Evolutionary conservation across 306 rosid species (phyloP).

Genomic region (Pyrus betulifolia): DNA sequence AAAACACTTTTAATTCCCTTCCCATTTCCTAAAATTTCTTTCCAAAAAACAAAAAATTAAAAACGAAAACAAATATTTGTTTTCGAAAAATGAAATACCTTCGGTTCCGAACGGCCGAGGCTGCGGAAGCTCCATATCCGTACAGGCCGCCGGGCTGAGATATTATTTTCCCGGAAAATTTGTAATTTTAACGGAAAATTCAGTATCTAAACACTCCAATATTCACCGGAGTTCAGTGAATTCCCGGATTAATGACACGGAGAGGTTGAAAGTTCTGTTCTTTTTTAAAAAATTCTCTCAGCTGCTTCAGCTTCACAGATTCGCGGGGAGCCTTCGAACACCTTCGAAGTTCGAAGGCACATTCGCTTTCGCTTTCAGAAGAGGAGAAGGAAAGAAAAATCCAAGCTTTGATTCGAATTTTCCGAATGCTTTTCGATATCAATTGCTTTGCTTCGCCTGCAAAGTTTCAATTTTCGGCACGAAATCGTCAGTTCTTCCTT

Average conservation of each 20-base stretch:
- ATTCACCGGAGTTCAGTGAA: background rate
- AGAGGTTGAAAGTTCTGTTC: background rate
- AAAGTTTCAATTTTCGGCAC: background rate
- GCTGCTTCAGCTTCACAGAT: slow-evolving; percentile 29
- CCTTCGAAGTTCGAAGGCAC: slow-evolving; percentile 46
- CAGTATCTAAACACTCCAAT: slow-evolving; percentile 1
- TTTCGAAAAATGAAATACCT: slow-evolving; percentile 39
- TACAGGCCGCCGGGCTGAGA: background rate
- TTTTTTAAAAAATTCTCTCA: background rate
- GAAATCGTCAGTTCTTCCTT: background rate
- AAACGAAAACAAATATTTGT: background rate
- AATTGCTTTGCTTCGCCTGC: background rate
- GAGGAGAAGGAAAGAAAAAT: background rate
- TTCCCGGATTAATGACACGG: background rate
- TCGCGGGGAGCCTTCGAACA: slow-evolving; percentile 11
- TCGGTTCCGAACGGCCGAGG: slow-evolving; percentile 60
- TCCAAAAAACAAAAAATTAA: background rate
- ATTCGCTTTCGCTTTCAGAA: slow-evolving; percentile 24
- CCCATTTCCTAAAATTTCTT: background rate
- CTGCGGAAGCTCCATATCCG: slow-evolving; percentile 84
- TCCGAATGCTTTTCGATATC: background rate
- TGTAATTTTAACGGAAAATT: slow-evolving; percentile 19
- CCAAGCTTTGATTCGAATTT: background rate
- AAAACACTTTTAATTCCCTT: background rate
- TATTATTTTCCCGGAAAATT: background rate